Conservation (phyloP, 129 eudicot species). For the Tanacetum coccineum region DNA sequence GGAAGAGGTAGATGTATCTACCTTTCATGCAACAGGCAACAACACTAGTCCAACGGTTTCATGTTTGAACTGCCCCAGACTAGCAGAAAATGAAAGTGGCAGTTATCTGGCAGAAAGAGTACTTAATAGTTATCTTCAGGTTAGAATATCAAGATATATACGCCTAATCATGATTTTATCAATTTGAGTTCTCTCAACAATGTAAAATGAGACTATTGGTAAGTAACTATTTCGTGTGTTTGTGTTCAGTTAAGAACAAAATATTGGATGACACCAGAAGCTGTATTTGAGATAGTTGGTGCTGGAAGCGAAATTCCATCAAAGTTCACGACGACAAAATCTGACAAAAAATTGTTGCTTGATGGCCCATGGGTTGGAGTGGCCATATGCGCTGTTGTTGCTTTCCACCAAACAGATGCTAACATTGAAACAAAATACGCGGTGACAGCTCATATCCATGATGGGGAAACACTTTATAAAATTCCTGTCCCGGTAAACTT, state of each 20-base stretch:
- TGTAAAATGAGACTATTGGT: too few species aligned
- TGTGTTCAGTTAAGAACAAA: constrained; percentile 9
- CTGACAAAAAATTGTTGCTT: neutral
- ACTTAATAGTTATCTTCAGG: constrained; percentile 14
- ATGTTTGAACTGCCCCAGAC: constrained; percentile 25
- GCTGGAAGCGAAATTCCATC: constrained; percentile 10
- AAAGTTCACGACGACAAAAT: neutral
- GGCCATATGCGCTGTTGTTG: constrained; percentile 17
- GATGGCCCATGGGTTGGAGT: constrained; percentile 24
- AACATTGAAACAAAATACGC: constrained; percentile 4
- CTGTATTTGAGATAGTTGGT: constrained; percentile 26
- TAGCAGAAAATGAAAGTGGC: constrained; percentile 7
- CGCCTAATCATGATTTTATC: neutral
- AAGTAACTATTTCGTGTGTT: too few species aligned
- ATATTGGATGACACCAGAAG: constrained; percentile 19
- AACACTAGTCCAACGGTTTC: constrained; percentile 23
- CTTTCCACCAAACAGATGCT: constrained; percentile 1
- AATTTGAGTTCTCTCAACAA: neutral
- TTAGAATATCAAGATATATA: neutral
- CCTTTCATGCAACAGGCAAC: constrained; percentile 3
- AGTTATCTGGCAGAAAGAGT: constrained; percentile 4
- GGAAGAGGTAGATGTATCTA: constrained; percentile 12
- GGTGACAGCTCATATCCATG: constrained; percentile 4
- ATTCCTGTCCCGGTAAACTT: neutral
- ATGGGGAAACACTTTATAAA: neutral